Evolutionary conservation across 345 rosid species (phyloP), one percentile per base, ranked within the genome.

Genomic region (Streptanthus diversifolius): DNA sequence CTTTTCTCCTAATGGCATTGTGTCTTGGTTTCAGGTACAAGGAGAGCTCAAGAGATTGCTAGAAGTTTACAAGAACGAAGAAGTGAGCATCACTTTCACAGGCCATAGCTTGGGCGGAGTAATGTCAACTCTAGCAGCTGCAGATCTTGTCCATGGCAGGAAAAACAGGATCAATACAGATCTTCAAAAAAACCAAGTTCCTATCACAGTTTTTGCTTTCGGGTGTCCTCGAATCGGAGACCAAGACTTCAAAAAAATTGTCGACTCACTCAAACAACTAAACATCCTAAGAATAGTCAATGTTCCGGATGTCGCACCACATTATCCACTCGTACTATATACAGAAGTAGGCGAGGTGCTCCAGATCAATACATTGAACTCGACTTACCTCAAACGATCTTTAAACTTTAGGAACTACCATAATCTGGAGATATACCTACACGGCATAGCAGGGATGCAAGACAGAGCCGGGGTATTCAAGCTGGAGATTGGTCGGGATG

Each of bases 21-120:
- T 58, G 63, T 43, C 29, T 75, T 58, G 63, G 40, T 68, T 47
- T 63, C 30, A 85, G 96, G 89, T 84, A 41, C 74, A 75, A 6
- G 70, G 8, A 5, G 93, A 87, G 76, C 79, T 86, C 55, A 61
- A 71, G 62, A 73, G 81, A 64, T 78, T 90, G 43, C 63, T 90
- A 21, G 76, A 85, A 17, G 10, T 56, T 39, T 85, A 61, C 79
- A 77, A 82, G 81, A 69, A 84, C 1, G 96, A 88, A 59, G 93
- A 85, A 65, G 58, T 82, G 48, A 86, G 89, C 82, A 85, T 84
- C 51, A 88, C 90, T 0, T 27, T 80, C 58, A 70, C 85, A 0
- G 90, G 93, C 6, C 91, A 85, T 70, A 90, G 90, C 82, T 66
- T 88, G 43, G 91, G 91, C 1, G 90, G 78, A 9, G 80, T 91